These are phyloP conservation scores for Yamadazyma dendronema DNA, from an alignment of 1,139 yeast species.

Conservation along the genomic window DNA sequence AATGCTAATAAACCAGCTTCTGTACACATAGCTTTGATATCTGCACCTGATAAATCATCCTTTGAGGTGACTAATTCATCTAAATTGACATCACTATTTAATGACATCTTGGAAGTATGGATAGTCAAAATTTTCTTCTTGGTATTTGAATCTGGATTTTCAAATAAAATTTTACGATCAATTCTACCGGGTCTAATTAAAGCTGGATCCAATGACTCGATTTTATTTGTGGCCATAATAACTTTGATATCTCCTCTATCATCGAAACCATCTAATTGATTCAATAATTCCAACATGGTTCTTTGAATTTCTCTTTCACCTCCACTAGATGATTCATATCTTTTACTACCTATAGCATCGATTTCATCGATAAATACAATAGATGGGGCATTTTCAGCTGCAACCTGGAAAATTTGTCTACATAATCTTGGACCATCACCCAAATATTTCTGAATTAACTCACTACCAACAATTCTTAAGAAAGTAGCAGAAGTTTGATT, in stretches of 20 bases:
- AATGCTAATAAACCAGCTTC: slow-evolving; percentile 96
- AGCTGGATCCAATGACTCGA: slow-evolving; percentile 95
- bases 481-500: slow-evolving; percentile 97
- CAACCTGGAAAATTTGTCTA: slow-evolving; percentile 93
- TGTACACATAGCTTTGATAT: slow-evolving; percentile 96
- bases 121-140: slow-evolving; percentile 90
- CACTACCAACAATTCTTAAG: slow-evolving; percentile 94
- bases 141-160: slow-evolving; percentile 90
- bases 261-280: slow-evolving; percentile 97
- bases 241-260: slow-evolving; percentile 98
- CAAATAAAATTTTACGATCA: slow-evolving; percentile 94
- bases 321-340: slow-evolving; percentile 94
- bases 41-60: slow-evolving; percentile 97
- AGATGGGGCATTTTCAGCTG: slow-evolving; percentile 96
- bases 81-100: slow-evolving; percentile 81
- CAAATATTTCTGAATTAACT: slow-evolving; percentile 90
- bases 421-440: slow-evolving; percentile 98
- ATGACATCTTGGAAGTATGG: slow-evolving; percentile 93
- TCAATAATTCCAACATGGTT: slow-evolving; percentile 95
- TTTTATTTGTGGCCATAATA: slow-evolving; percentile 97
- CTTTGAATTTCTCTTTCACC: slow-evolving; percentile 98
- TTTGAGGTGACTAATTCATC: slow-evolving; percentile 89
- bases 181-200: slow-evolving; percentile 98
- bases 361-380: slow-evolving; percentile 98
- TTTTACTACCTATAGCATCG: slow-evolving; percentile 97